Conservation (phyloP, 2,329 filamentous ascomycete species). For the Alternaria sp. region DNA sequence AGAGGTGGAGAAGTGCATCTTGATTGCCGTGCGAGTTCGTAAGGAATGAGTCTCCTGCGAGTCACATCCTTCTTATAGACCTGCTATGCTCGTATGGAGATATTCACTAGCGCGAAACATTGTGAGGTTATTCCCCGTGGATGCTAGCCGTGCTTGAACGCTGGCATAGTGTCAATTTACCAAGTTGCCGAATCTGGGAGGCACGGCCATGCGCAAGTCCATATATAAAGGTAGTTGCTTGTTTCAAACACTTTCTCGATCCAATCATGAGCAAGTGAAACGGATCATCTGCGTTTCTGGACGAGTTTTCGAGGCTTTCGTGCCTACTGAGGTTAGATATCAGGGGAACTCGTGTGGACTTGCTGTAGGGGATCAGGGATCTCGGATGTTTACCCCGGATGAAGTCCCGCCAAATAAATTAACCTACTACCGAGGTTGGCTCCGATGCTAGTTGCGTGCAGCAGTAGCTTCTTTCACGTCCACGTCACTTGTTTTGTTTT, state of each 20-base stretch:
- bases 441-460: neutral
- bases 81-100: neutral
- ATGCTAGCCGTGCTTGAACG: neutral
- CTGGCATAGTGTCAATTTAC: neutral
- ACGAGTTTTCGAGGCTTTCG: neutral
- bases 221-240: neutral
- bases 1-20: conserved; percentile 18
- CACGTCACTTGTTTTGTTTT: neutral
- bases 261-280: neutral
- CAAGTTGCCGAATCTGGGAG: neutral
- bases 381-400: neutral
- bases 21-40: neutral
- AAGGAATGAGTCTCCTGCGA: neutral
- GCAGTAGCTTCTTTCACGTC: neutral
- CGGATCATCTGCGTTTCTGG: neutral
- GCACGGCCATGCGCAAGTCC: neutral
- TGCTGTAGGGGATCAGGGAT: neutral
- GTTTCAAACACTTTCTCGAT: neutral
- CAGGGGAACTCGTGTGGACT: neutral
- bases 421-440: conserved; percentile 8
- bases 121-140: neutral
- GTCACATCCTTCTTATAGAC: conserved; percentile 3
- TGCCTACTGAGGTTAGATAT: neutral
- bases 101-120: neutral
- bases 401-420: conserved; percentile 8